Percentiles rank a stretch among this genome's conserved stretches.
Conservation (phyloP, 495 filamentous ascomycete species). For the Talaromyces ruber region DNA sequence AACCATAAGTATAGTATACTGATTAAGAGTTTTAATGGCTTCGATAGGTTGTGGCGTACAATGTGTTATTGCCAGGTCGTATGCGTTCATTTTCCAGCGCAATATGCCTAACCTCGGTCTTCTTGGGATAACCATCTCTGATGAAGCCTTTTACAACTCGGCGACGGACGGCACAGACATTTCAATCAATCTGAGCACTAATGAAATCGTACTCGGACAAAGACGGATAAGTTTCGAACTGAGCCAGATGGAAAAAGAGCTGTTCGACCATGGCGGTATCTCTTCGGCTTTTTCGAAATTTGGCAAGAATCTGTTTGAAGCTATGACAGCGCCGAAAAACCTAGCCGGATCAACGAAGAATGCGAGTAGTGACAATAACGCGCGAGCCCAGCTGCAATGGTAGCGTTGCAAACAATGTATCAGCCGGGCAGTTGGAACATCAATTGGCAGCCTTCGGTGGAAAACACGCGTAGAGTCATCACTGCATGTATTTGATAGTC, state of each 20-base stretch:
- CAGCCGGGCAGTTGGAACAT: neutral
- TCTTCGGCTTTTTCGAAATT: constrained; percentile 24
- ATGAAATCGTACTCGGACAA: constrained; percentile 12
- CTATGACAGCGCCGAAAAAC: constrained; percentile 11
- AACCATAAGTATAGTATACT: neutral
- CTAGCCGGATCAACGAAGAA: neutral
- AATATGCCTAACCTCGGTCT: constrained; percentile 33
- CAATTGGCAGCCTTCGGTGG: neutral
- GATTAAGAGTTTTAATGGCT: neutral
- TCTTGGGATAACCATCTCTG: constrained; percentile 23
- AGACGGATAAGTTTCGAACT: constrained; percentile 20
- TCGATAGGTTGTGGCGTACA: constrained; percentile 16
- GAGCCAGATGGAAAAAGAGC: constrained; percentile 25
- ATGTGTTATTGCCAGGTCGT: constrained; percentile 32
- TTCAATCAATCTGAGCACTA: constrained; percentile 17
- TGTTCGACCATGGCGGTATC: constrained; percentile 23
- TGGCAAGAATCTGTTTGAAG: constrained; percentile 26
- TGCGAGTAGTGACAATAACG: neutral
- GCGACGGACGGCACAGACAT: constrained; percentile 21
- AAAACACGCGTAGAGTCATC: neutral
- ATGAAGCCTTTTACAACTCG: constrained; percentile 23
- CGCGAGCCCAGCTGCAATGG: neutral
- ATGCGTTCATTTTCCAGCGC: constrained; percentile 31
- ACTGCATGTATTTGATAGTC: neutral
- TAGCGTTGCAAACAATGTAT: neutral